Evolutionary conservation across 441 rosid species (phyloP).

Genomic region (Geranium incanum): DNA sequence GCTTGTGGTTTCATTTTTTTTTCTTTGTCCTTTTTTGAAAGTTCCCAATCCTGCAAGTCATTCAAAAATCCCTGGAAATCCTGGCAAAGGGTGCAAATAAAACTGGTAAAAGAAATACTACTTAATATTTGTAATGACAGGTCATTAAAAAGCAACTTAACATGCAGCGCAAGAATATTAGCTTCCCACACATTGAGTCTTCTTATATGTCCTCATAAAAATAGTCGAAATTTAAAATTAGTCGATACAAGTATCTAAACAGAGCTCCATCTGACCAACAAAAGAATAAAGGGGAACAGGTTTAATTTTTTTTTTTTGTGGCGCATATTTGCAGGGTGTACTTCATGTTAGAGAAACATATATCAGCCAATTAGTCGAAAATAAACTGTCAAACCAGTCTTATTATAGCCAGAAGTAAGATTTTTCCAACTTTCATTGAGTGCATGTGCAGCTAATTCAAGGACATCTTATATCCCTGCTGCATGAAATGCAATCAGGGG

Average conservation of each 20-base stretch:
- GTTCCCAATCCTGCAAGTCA: constrained; percentile 97
- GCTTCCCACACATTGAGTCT: not conserved
- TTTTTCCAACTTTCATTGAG: not conserved
- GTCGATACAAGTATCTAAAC: not conserved
- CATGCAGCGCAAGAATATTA: not conserved
- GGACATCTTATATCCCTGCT: not conserved
- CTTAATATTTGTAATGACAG: not conserved
- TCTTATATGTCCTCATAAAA: not conserved
- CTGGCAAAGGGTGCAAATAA: constrained; percentile 30
- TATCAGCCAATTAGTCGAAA: not conserved
- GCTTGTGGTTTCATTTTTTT: constrained; percentile 49
- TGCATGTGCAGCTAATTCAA: not conserved
- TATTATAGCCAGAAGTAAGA: not conserved
- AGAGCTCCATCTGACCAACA: not conserved
- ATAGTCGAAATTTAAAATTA: not conserved
- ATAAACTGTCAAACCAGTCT: no score
- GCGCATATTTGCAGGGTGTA: not conserved
- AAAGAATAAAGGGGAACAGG: not conserved
- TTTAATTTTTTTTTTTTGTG: not conserved
- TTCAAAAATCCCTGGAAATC: constrained; percentile 85
- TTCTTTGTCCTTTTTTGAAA: constrained; percentile 49
- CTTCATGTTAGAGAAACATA: not conserved
- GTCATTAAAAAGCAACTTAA: not conserved
- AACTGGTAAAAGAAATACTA: constrained; percentile 12
- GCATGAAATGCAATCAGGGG: not conserved